A percentile compares a stretch with the other conserved stretches of the same genome.
phyloP scores from a whole-genome alignment of 1,284 basidiomycete species.

The Paramarasmius palmivorus region DNA sequence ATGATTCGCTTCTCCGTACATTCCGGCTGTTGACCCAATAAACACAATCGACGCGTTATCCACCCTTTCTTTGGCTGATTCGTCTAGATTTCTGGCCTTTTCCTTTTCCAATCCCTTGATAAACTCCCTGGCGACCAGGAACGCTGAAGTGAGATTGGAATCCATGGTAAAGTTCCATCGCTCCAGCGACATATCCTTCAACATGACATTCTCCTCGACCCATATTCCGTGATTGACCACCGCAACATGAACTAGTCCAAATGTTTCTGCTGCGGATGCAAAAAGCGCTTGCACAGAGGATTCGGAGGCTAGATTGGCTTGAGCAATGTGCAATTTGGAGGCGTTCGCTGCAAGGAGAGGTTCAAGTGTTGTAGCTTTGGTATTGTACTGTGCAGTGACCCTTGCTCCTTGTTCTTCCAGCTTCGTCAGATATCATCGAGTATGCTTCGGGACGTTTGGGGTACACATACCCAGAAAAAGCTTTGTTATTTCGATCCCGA shows the following conservation, averaged over 20 bases:
- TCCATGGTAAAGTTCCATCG: constrained; percentile 66
- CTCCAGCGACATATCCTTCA: constrained; percentile 60
- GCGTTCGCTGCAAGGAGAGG: constrained; percentile 41
- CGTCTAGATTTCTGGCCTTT: constrained; percentile 31
- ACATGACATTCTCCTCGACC: constrained; percentile 42
- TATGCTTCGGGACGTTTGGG: too few relatives aligned
- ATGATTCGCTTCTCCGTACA: constrained; percentile 69
- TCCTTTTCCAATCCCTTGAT: constrained; percentile 46
- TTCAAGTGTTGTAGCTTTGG: constrained; percentile 46
- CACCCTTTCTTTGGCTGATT: constrained; percentile 1
- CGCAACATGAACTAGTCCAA: constrained; percentile 54
- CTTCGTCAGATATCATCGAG: background rate
- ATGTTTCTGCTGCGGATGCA: constrained; percentile 31
- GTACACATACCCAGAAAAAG: background rate
- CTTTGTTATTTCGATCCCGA: background rate
- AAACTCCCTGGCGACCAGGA: constrained; percentile 66
- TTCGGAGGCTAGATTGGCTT: constrained; percentile 63
- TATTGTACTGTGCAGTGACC: constrained; percentile 75
- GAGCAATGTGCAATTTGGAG: constrained; percentile 38
- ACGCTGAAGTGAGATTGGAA: constrained; percentile 68
- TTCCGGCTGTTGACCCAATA: constrained; percentile 73
- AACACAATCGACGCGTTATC: constrained; percentile 61
- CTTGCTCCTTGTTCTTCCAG: constrained; percentile 63
- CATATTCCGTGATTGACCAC: constrained; percentile 69
- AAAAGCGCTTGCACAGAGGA: constrained; percentile 48